These are phyloP conservation scores for Colletotrichum sp. DNA, from an alignment of 2,329 filamentous ascomycete genomes.

Conservation along the genomic window DNA sequence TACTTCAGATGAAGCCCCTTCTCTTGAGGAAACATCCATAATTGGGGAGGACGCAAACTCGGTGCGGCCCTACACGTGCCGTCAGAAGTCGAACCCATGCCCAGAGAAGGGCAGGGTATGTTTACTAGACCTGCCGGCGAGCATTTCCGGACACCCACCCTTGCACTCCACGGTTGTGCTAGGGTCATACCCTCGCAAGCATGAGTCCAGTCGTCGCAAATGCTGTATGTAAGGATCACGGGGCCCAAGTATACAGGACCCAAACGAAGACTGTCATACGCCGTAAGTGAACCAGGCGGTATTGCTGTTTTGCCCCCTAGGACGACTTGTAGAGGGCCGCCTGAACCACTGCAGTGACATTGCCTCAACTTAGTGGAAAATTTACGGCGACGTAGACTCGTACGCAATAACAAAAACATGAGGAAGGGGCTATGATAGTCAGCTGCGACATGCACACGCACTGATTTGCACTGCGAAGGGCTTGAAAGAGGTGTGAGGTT, in stretches of 20 bases:
- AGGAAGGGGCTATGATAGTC: background rate
- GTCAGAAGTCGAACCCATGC: background rate
- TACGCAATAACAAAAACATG: background rate
- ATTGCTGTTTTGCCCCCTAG: background rate
- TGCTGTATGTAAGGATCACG: background rate
- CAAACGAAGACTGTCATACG: background rate
- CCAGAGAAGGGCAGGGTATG: background rate
- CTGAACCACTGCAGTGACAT: background rate
- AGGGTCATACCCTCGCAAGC: background rate
- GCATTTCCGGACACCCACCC: background rate
- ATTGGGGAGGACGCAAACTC: background rate
- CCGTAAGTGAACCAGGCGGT: background rate
- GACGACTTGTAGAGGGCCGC: background rate
- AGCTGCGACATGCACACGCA: background rate
- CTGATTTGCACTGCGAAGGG: background rate
- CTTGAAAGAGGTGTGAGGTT: background rate
- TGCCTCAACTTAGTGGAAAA: background rate
- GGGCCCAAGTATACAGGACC: background rate
- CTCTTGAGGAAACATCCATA: background rate
- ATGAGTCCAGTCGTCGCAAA: background rate
- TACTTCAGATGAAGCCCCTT: background rate
- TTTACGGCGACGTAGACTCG: background rate
- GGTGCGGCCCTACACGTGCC: background rate
- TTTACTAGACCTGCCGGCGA: background rate
- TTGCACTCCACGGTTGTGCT: background rate